Evolutionary conservation across 768 basidiomycete genomes (phyloP), one percentile per base, ranked within the genome.

Genomic region (Boletus rufocinnamomeus): DNA sequence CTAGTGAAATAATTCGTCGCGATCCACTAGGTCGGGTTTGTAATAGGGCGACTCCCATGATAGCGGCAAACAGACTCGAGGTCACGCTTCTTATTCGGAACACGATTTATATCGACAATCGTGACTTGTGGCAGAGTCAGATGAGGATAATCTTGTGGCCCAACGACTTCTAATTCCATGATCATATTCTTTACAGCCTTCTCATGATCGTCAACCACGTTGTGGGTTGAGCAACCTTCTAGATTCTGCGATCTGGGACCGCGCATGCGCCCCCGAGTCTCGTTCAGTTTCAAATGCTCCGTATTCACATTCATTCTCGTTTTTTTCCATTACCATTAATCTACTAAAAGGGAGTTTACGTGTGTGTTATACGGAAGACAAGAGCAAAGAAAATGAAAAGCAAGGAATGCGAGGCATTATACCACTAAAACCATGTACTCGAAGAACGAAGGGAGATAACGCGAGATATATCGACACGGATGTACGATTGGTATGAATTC

Each of bases 401-500:
- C 1, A 54, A 62, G 40, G 38, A 40, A 47, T 11, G 35, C 35
- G 41, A 35, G 47, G 30, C 8, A 32, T 45, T 17, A 52, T 37
- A n/a, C n/a, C n/a, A n/a, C n/a, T n/a, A 47, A 48, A 54, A 4
- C 27, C n/a, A 50, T 49, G 48, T 41, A 44, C 41, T 37, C 9
- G 53, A 48, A 35, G n/a, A 27, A 21, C 37, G 23, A 62, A 55
- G 34, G 40, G 4, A 28, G 25, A 50, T 52, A 35, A 54, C 4
- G 53, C 32, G n/a, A 38, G 52, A 54, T 54, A 57, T 47, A 45
- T 55, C 41, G 19, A 60, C 49, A 52, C 13, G 28, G 44, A 65
- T 52, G 52, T 63, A 59, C 46, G 41, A 27, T 49, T 43, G 53
- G 63, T 48, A 63, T 66, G 44, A 44, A 59, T 59, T 63, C 66